These are phyloP conservation scores for Nemania diffusa DNA, from an alignment of 2,329 filamentous ascomycete genomes.

Conservation along the genomic window DNA sequence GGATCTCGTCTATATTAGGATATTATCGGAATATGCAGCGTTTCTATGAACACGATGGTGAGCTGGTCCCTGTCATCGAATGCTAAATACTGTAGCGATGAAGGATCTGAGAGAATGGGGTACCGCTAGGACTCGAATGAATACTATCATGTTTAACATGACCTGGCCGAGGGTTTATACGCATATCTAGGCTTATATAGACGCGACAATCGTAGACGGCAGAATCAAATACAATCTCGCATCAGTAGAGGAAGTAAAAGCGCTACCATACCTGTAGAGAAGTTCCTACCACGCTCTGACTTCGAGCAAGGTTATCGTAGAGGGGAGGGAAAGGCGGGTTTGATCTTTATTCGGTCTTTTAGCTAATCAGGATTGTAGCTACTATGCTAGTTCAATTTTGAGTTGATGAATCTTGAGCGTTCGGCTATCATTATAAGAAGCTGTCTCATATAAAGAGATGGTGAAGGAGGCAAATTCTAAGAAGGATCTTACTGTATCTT, in stretches of 20 bases:
- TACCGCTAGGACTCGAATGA: too few species aligned
- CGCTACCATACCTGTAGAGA: conserved; percentile 46
- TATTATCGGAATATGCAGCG: background rate
- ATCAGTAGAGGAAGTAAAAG: conserved; percentile 22
- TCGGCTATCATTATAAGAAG: too few species aligned
- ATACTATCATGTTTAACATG: conserved; percentile 10
- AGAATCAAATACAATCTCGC: background rate
- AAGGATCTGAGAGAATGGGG: too few species aligned
- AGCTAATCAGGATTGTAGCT: background rate
- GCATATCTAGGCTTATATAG: conserved; percentile 17
- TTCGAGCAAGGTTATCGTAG: conserved; percentile 8
- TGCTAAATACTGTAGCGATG: too few species aligned
- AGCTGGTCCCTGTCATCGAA: background rate
- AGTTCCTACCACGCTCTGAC: background rate
- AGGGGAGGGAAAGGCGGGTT: background rate
- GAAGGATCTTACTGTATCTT: too few species aligned
- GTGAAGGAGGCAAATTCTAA: too few species aligned
- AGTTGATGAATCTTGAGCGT: background rate
- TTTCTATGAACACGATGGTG: background rate
- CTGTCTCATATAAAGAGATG: too few species aligned
- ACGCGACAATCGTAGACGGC: background rate
- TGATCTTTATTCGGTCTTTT: background rate
- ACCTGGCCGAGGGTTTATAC: conserved; percentile 8
- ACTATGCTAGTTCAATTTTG: background rate
- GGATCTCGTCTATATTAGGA: conserved; percentile 4